phyloP scores from a whole-genome alignment of 2,329 filamentous ascomycete genomes.

The Colletotrichum sojae region DNA sequence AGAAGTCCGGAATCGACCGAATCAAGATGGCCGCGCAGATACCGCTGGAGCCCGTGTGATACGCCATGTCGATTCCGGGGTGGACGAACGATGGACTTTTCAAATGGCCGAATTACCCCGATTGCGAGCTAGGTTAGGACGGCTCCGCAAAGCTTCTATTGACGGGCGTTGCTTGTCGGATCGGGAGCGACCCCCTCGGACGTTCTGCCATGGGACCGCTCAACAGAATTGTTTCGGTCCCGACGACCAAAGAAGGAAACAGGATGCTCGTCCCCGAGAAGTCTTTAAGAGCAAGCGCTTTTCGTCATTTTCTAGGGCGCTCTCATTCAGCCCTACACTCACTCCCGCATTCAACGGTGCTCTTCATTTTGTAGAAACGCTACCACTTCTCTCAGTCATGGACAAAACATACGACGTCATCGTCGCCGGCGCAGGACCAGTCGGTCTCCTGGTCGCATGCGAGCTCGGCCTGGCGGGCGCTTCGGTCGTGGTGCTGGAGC shows the following conservation, averaged over 20 bases:
- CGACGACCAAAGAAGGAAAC: too few species aligned
- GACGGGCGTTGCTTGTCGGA: neutral
- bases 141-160: slow-evolving; percentile 9
- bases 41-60: too few species aligned
- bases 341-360: too few species aligned
- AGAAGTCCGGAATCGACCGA: too few species aligned
- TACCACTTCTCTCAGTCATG: neutral
- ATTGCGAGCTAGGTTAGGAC: neutral
- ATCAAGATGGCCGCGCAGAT: too few species aligned
- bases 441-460: slow-evolving; percentile 53
- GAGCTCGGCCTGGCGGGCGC: slow-evolving; percentile 51
- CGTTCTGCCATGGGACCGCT: too few species aligned
- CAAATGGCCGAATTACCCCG: slow-evolving; percentile 12
- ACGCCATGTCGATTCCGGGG: neutral
- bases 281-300: too few species aligned
- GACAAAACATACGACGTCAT: slow-evolving; percentile 50
- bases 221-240: too few species aligned
- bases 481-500: slow-evolving; percentile 56
- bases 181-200: neutral
- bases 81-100: slow-evolving; percentile 4
- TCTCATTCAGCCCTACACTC: too few species aligned
- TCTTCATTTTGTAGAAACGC: neutral
- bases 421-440: slow-evolving; percentile 52
- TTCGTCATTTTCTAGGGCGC: too few species aligned
- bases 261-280: too few species aligned